Percentiles rank a stretch among this genome's conserved stretches.
Conservation (phyloP, 257 asterid genomes). For the Solanum peruvianum region DNA sequence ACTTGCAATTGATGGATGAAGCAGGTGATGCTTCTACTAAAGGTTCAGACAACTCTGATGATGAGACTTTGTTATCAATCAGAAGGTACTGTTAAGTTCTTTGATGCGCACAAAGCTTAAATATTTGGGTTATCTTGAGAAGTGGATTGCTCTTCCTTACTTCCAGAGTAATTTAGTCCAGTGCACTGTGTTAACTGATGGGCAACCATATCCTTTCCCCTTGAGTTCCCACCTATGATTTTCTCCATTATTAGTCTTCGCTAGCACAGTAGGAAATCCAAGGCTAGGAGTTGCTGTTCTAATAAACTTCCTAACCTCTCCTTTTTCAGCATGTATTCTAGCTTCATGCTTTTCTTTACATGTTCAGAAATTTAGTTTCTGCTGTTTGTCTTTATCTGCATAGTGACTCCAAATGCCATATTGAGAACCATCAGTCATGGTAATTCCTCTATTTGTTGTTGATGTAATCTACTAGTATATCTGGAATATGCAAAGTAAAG, state of each 20-base stretch:
- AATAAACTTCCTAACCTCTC: background rate
- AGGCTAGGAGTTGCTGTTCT: background rate
- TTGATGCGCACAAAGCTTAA: background rate
- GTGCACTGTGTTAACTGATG: background rate
- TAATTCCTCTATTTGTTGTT: background rate
- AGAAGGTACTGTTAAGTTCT: constrained; percentile 38
- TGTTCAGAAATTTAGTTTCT: background rate
- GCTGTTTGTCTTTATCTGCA: background rate
- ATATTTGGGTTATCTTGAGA: background rate
- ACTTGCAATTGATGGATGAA: constrained; percentile 47
- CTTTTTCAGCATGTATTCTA: background rate
- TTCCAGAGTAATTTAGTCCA: background rate
- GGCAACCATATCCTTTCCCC: background rate
- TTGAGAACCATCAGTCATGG: background rate
- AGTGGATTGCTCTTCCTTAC: background rate
- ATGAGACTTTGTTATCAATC: constrained; percentile 49
- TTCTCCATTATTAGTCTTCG: background rate
- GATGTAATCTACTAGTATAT: background rate
- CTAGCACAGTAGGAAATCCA: background rate
- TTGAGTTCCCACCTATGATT: background rate
- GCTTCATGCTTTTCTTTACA: background rate
- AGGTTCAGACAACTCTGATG: constrained; percentile 43
- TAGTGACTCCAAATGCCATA: background rate
- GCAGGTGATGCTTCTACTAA: constrained; percentile 26
- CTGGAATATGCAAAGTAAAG: background rate